These are phyloP conservation scores for Globisporangium solare DNA, from an alignment of 352 stramenopile genomes.

Conservation along the genomic window DNA sequence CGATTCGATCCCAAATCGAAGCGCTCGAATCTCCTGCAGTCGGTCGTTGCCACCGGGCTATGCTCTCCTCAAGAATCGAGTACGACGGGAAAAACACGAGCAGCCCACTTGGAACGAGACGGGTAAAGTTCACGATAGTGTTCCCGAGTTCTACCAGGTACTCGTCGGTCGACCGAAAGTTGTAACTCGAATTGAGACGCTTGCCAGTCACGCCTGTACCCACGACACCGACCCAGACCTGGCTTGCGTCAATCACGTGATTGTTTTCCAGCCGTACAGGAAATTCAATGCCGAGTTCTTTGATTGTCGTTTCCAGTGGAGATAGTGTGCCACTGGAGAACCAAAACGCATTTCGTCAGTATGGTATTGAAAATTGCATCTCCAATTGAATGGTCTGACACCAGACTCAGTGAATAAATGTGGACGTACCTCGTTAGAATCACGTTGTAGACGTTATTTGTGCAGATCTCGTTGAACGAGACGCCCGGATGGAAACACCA, in stretches of 20 bases:
- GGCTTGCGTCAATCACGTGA: slow-evolving; percentile 93
- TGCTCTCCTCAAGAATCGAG: slow-evolving; percentile 88
- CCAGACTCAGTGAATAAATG: neutral
- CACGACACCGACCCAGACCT: slow-evolving; percentile 91
- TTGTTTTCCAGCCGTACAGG: slow-evolving; percentile 95
- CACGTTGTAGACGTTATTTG: slow-evolving; percentile 88
- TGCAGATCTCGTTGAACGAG: slow-evolving; percentile 93
- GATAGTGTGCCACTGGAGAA: slow-evolving; percentile 93
- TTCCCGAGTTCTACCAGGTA: slow-evolving; percentile 97
- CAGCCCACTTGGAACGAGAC: slow-evolving; percentile 94
- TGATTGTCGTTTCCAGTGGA: slow-evolving; percentile 93
- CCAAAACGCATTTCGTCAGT: too few relatives aligned
- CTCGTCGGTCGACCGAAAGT: slow-evolving; percentile 87
- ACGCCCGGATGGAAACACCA: slow-evolving; percentile 98
- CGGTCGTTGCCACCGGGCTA: slow-evolving; percentile 67
- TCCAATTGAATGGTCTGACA: too few relatives aligned
- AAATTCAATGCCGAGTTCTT: slow-evolving; percentile 97
- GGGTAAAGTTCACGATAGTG: slow-evolving; percentile 93
- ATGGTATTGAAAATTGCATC: neutral
- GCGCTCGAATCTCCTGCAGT: slow-evolving; percentile 30
- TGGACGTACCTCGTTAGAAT: slow-evolving; percentile 71
- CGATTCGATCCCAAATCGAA: slow-evolving; percentile 77
- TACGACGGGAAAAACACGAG: slow-evolving; percentile 99
- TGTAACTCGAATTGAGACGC: slow-evolving; percentile 93
- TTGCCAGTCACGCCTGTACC: slow-evolving; percentile 92